These are phyloP conservation scores for Ogataea methanolica DNA, from an alignment of 805 yeast genomes.

Conservation along the genomic window DNA sequence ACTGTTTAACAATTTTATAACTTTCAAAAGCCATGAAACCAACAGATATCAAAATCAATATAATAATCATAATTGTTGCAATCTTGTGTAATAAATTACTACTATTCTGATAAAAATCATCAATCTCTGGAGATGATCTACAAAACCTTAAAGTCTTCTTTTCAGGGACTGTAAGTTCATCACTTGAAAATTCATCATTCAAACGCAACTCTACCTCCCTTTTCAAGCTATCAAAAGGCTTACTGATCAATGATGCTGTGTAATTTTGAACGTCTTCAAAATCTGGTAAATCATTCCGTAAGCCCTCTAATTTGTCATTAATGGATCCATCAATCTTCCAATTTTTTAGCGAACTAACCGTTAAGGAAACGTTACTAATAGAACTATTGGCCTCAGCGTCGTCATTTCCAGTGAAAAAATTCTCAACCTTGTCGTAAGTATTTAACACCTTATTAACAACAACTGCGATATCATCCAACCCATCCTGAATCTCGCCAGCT, in stretches of 20 bases:
- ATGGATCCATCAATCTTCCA: constrained; percentile 65
- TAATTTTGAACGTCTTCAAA: constrained; percentile 60
- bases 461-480: constrained; percentile 54
- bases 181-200: constrained; percentile 18
- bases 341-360: constrained; percentile 50
- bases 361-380: constrained; percentile 49
- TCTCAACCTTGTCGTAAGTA: constrained; percentile 38
- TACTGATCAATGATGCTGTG: constrained; percentile 47
- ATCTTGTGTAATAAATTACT: constrained; percentile 30
- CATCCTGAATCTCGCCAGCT: constrained; percentile 62
- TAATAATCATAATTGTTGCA: constrained; percentile 34
- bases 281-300: constrained; percentile 55
- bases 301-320: constrained; percentile 46
- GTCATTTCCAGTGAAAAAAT: constrained; percentile 48
- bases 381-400: constrained; percentile 26
- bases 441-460: constrained; percentile 52
- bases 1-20: constrained; percentile 40
- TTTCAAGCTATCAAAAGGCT: constrained; percentile 55
- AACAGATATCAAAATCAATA: constrained; percentile 38
- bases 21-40: constrained; percentile 38
- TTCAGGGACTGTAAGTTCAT: constrained; percentile 38
- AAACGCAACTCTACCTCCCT: constrained; percentile 29
- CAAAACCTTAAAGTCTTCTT: constrained; percentile 34
- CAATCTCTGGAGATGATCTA: constrained; percentile 35
- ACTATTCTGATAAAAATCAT: constrained; percentile 32